Conservation (phyloP, 2,329 filamentous ascomycete genomes). For the Blastomyces parvus region DNA sequence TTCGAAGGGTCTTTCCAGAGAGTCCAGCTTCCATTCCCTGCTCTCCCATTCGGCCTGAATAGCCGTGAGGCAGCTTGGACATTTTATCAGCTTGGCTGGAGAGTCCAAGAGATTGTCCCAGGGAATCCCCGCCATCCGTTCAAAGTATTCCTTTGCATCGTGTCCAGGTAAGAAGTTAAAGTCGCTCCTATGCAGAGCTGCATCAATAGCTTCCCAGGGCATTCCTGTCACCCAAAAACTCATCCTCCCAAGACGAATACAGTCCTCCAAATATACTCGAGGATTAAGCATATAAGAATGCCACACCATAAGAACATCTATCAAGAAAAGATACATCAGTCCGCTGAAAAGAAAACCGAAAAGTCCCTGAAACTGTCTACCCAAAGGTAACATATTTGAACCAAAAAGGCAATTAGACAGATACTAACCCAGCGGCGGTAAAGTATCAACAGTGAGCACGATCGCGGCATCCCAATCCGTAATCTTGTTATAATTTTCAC, state of each 20-base stretch:
- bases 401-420: neutral
- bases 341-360: neutral
- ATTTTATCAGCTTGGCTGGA: conserved; percentile 42
- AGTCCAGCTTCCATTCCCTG: conserved; percentile 18
- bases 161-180: conserved; percentile 48
- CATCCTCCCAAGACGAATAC: conserved; percentile 49
- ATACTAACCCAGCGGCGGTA: conserved; percentile 50
- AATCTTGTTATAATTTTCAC: conserved; percentile 27
- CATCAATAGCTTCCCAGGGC: conserved; percentile 54
- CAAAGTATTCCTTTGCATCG: conserved; percentile 41
- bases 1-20: conserved; percentile 21
- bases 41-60: conserved; percentile 52
- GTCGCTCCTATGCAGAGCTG: conserved; percentile 47
- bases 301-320: conserved; percentile 70
- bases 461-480: conserved; percentile 19
- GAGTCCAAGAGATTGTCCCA: conserved; percentile 55
- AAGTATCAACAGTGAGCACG: conserved; percentile 32
- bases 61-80: conserved; percentile 43
- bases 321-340: conserved; percentile 12
- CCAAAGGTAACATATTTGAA: conserved; percentile 10
- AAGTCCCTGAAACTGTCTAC: neutral
- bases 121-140: conserved; percentile 36
- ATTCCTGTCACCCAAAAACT: conserved; percentile 53
- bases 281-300: conserved; percentile 73
- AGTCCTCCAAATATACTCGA: conserved; percentile 63